Evolutionary conservation across 192 early-diverging fungal genomes (phyloP).

Genomic region (Phycomyces blakesleeanus): DNA sequence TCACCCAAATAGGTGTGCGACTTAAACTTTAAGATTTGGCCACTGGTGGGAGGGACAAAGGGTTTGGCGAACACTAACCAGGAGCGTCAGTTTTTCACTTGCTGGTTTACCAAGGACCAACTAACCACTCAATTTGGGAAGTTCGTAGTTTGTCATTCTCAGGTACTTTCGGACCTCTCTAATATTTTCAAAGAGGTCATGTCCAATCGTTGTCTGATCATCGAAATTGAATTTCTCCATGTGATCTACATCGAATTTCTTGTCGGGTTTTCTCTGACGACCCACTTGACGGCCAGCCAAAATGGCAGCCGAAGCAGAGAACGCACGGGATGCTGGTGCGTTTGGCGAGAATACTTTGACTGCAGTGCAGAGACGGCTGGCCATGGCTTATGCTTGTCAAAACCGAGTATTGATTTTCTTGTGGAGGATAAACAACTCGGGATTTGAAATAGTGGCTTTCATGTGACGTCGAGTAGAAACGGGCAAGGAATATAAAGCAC

Average conservation of each 20-base stretch:
- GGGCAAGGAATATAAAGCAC: neutral
- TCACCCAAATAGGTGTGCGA: slow-evolving; percentile 50
- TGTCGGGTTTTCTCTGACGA: slow-evolving; percentile 27
- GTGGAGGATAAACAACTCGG: slow-evolving; percentile 1
- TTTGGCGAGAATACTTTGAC: neutral
- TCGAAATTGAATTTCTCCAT: slow-evolving; percentile 52
- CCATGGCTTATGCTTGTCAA: neutral
- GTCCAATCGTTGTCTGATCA: slow-evolving; percentile 52
- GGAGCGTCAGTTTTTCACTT: too few relatives aligned
- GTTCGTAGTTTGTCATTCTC: slow-evolving; percentile 52
- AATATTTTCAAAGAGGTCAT: slow-evolving; percentile 45
- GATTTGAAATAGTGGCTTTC: neutral
- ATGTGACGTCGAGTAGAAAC: neutral
- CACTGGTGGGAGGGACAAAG: slow-evolving; percentile 43
- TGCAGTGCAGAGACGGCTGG: neutral
- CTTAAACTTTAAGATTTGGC: slow-evolving; percentile 50
- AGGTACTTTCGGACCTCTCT: slow-evolving; percentile 53
- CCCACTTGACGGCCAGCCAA: slow-evolving; percentile 16
- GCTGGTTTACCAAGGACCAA: neutral
- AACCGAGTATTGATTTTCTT: too few relatives aligned
- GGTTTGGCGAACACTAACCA: slow-evolving; percentile 47
- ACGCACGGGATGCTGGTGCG: neutral
- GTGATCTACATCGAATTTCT: slow-evolving; percentile 45
- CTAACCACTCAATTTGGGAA: slow-evolving; percentile 57
- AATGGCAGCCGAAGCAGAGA: slow-evolving; percentile 7